Base-by-base conservation (phyloP, 2,329 filamentous ascomycete species). In the Aspergillus aculeatus region DNA sequence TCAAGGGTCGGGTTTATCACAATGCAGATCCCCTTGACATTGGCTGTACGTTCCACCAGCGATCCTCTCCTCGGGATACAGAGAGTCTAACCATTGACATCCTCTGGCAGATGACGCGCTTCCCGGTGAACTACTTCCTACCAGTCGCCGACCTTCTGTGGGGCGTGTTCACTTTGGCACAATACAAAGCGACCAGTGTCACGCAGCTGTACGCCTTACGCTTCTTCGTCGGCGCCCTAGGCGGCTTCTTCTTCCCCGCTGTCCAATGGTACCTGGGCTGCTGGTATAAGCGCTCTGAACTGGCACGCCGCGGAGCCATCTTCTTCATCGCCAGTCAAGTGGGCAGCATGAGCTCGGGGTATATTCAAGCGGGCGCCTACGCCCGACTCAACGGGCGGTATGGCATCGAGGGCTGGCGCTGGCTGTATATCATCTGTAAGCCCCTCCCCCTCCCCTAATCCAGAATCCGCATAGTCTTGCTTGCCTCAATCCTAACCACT, bases 191-290 rank as follows among this genome's bases (percentile, higher is more conserved):
- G 14, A 65, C 44, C 55, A 67, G 44, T 24, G 65, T 67, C 14
- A 65, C 65, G 5, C 65, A 71, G 50, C 64, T 74, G 4, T 70
- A 72, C 51, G 71, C 68, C 5, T 56, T 71, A 26, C 70, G 71
- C n/a, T 74, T 74, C 64, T 73, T 74, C 48, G 69, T 74, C 29
- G 71, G 71, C 23, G 69, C 72, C 1, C 69, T 74, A 0, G 71
- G 70, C 38, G 71, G 70, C 4, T 69, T 67, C 50, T 74, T 73
- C 59, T 72, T 73, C 35, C 70, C 71, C 6, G 66, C 66, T 1
- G 66, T 68, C 0, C 65, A 68, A 50, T 68, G 65, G 65, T 67
- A 67, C 24, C 38, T 68, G 4, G 66, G 66, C 3, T 53, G 66
- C 38, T 68, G 66, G 64, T 68, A 68, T 23, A 68, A 68, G 41